Evolutionary conservation across 106 monocot species (phyloP).

Genomic region (Xerophyta viscosa): DNA sequence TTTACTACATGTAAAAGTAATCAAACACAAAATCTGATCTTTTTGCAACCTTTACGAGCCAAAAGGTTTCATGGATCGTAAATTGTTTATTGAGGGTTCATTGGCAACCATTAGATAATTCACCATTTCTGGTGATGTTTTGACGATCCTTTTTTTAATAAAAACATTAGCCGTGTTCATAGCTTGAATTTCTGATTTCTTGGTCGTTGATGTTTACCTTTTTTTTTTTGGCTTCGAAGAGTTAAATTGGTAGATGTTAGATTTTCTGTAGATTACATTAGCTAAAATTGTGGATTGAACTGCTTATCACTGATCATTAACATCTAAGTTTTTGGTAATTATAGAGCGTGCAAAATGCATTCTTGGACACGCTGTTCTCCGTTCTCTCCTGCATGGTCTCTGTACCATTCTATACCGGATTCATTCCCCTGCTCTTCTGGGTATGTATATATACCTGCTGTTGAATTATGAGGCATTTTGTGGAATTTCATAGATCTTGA

Average conservation of each 20-base stretch:
- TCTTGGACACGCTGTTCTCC: conserved; percentile 73
- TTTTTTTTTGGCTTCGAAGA: conserved; percentile 7
- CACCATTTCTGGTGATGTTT: too few relatives aligned
- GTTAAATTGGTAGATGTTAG: too few relatives aligned
- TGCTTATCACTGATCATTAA: too few relatives aligned
- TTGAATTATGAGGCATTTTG: conserved; percentile 5
- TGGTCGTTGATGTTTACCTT: background rate
- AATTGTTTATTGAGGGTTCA: background rate
- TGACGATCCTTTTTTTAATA: too few relatives aligned
- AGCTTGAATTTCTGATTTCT: background rate
- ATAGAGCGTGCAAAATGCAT: conserved; percentile 44
- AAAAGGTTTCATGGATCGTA: too few relatives aligned
- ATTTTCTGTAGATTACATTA: too few relatives aligned
- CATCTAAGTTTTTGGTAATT: background rate
- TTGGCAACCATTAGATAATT: background rate
- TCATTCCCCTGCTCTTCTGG: conserved; percentile 90
- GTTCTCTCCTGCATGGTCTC: conserved; percentile 77
- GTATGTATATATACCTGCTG: conserved; percentile 18
- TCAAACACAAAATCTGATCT: too few relatives aligned
- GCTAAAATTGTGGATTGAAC: too few relatives aligned
- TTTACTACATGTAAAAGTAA: too few relatives aligned
- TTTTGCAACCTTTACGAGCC: too few relatives aligned
- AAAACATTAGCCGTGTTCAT: too few relatives aligned
- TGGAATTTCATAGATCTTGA: too few relatives aligned
- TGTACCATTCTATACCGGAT: conserved; percentile 92